Conservation (phyloP, 2,329 filamentous ascomycete genomes). For the Trichoderma gracile region DNA sequence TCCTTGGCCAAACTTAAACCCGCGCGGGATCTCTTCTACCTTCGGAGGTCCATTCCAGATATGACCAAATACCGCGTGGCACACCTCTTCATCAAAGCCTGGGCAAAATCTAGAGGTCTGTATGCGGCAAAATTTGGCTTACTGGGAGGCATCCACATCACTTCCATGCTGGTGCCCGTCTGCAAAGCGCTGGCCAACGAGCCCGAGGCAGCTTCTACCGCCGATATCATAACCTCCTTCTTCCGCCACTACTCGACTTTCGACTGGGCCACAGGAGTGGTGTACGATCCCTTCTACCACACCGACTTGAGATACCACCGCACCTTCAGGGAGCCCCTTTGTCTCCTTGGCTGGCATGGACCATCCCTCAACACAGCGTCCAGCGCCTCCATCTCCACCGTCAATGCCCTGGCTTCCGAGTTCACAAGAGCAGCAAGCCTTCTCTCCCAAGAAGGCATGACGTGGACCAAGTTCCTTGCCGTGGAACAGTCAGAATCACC, state of each 20-base stretch:
- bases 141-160: conserved; percentile 65
- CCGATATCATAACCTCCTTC: conserved; percentile 59
- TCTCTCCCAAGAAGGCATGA: conserved; percentile 40
- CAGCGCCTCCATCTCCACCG: conserved; percentile 54
- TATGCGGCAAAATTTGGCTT: conserved; percentile 67
- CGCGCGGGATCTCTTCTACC: conserved; percentile 61
- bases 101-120: conserved; percentile 62
- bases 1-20: conserved; percentile 65
- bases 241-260: conserved; percentile 64
- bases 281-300: conserved; percentile 63
- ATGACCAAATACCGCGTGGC: conserved; percentile 58
- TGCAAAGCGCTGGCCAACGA: conserved; percentile 54
- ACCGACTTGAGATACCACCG: conserved; percentile 53
- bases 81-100: conserved; percentile 61
- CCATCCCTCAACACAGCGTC: conserved; percentile 62
- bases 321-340: conserved; percentile 60
- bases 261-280: conserved; percentile 56
- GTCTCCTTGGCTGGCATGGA: conserved; percentile 62
- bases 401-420: conserved; percentile 53
- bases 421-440: conserved; percentile 48
- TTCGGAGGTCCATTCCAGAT: conserved; percentile 61
- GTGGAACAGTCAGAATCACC: background rate
- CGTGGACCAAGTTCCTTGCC: conserved; percentile 48
- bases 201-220: conserved; percentile 42
- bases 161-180: conserved; percentile 60